Evolutionary conservation across 2,329 filamentous ascomycete genomes (phyloP), one percentile per base, ranked within the genome.

Genomic region (Aspergillus uvarum): DNA sequence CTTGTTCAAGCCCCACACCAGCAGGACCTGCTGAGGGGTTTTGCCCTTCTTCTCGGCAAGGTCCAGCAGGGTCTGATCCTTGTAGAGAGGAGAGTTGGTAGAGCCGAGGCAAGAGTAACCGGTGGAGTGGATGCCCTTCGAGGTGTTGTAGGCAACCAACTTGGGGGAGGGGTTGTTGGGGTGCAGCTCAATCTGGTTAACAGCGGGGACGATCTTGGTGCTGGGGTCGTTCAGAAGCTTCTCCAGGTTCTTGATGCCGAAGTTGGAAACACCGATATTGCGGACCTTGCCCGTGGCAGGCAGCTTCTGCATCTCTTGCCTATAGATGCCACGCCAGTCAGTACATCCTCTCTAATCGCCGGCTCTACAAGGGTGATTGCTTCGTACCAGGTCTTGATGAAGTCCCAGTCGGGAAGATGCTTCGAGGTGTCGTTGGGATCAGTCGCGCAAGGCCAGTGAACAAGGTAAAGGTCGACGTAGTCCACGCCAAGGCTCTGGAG

Each of bases 221-320:
- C 74, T 87, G 87, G 71, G 74, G 67, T 89, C 84, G 67, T 83
- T 86, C 63, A 95, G 81, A 60, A 95, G 83, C 75, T 85, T 90
- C 82, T 94, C 89, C 42, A 95, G 80, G 77, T 95, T 90, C 76
- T 81, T 85, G 74, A 93, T 91, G 64, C 83, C 89, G 75, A 96
- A 95, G 83, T 96, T 96, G 76, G 89, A 92, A 59, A 95, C 89
- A 68, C 91, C 91, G 73, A 94, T 92, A 80, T 91, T 91, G 77
- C 83, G 85, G 54, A 89, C 89, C 77, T 91, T 90, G 74, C 77
- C 76, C 22, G 77, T 79, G 47, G 72, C 76, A 10, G 77, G 74
- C 21, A 79, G 74, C 69, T 80, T 80, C 68, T 80, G 77, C 73
- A 76, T 64, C 56, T 76, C 74, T 69, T 77, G 73, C 75, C 72